These are phyloP conservation scores for Paramecium sonneborni DNA, from an alignment of 73 alveolate species.

Conservation along the genomic window DNA sequence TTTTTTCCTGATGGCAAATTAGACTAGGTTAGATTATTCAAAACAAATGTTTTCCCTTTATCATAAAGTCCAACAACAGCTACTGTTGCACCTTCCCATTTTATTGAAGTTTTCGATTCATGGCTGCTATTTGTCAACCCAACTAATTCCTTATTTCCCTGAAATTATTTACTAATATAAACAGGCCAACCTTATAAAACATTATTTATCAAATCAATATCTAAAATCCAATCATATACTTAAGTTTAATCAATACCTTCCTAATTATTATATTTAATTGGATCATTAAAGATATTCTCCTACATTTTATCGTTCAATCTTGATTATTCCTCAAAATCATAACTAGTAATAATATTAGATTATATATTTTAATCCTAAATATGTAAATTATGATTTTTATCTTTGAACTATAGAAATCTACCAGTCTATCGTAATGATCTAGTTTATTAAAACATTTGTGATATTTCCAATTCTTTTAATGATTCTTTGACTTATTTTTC, in stretches of 20 bases:
- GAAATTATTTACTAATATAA: not conserved
- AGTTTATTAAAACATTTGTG: not conserved
- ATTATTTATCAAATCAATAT: conserved; percentile 10
- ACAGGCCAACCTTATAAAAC: conserved; percentile 45
- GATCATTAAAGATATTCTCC: not conserved
- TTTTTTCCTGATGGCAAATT: conserved; percentile 46
- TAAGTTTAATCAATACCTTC: not conserved
- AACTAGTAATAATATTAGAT: not conserved
- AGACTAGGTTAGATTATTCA: conserved; percentile 12
- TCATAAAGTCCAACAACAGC: conserved; percentile 60
- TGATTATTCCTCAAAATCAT: not conserved
- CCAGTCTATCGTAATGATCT: not conserved
- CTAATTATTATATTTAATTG: not conserved
- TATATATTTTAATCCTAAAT: not conserved
- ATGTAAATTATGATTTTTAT: not conserved
- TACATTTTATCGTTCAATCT: not conserved
- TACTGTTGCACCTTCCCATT: conserved; percentile 43
- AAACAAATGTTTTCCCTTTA: conserved; percentile 53
- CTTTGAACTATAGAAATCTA: not conserved
- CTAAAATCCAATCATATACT: conserved; percentile 63
- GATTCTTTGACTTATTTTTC: not conserved
- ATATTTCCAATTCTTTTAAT: not conserved
- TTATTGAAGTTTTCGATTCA: not conserved
- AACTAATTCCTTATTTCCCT: not conserved
- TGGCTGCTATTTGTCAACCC: too few species aligned